Evolutionary conservation across 169 alveolate species (phyloP).

Genomic region (Plasmodium adleri): DNA sequence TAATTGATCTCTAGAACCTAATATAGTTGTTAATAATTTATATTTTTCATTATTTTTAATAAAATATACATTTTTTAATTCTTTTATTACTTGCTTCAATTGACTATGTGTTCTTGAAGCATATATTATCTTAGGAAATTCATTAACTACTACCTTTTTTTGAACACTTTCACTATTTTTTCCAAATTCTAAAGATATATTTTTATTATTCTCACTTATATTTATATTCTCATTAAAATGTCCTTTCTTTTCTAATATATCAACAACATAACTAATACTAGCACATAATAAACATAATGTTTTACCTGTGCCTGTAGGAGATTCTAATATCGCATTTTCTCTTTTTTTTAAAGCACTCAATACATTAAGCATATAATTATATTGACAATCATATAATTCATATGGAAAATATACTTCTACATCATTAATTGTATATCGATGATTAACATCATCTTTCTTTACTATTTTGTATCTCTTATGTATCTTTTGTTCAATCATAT

Average conservation of each 20-base stretch:
- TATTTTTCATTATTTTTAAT: conserved; percentile 85
- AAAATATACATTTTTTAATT: conserved; percentile 86
- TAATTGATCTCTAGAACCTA: conserved; percentile 93
- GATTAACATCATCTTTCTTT: conserved; percentile 55
- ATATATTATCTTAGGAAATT: conserved; percentile 86
- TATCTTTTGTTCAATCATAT: conserved; percentile 34
- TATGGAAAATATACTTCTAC: conserved; percentile 88
- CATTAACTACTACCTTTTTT: conserved; percentile 53
- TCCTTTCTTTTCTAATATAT: conserved; percentile 81
- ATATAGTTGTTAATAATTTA: conserved; percentile 85
- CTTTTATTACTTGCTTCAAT: conserved; percentile 92
- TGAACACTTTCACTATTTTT: conserved; percentile 42
- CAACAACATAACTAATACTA: conserved; percentile 87
- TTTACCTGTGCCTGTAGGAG: conserved; percentile 99
- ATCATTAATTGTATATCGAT: conserved; percentile 72
- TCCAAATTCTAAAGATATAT: conserved; percentile 33
- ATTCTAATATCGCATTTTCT: conserved; percentile 94
- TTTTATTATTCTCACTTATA: conserved; percentile 43
- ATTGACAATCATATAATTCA: conserved; percentile 89
- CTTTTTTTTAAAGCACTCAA: conserved; percentile 80
- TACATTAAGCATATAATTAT: conserved; percentile 86
- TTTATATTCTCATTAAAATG: conserved; percentile 74
- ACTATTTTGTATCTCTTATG: conserved; percentile 68
- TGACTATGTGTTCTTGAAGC: conserved; percentile 96
- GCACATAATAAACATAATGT: conserved; percentile 94